Base-by-base conservation (phyloP, 2,329 filamentous ascomycete species). In the Sporothrix brasiliensis region DNA sequence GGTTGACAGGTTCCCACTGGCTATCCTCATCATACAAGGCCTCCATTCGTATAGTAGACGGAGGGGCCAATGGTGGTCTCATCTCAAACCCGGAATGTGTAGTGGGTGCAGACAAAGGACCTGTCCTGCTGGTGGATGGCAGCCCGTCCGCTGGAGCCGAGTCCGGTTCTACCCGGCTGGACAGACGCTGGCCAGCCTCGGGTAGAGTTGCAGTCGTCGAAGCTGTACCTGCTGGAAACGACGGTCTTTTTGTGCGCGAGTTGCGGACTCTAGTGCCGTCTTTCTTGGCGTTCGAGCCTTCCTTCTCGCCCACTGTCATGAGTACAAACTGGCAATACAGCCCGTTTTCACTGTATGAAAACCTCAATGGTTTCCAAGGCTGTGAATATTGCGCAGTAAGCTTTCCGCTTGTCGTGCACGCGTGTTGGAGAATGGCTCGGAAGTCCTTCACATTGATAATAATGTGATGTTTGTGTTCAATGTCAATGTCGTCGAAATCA, bases 361-460 rank as follows among this genome's bases (percentile, higher is more conserved):
- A 85, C 75, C 92, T 90, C 77, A 94, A 86, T 1, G 92, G 92
- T 19, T 87, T 86, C 19, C 87, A 87, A 4, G 92, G 91, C 34
- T 86, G 82, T 1, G 92, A 93, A 79, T 93, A 94, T 68, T 84
- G 83, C 14, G 91, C 90, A 19, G 85, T 86, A 16, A 94, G 82
- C 60, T 86, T 85, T n/a, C 87, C 88, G 68, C 88, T 88, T 6
- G 89, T 85, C 30, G 88, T 88, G 30, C 89, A 89, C 11, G 92
- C 91, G 79, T 94, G 92, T 47, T 89, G 86, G 67, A 93, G 88
- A 69, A 94, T 92, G 47, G 91, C 89, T 67, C 91, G 89, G 78
- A 94, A 94, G 79, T 94, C 92, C 76, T 92, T 93, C 76, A 94
- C 91, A 75, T 89, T 92, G 76, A 94, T 91, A 71, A 92, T 87